Base-by-base conservation (phyloP, 1,139 yeast genomes). In the Nakaseomyces nivariensis region DNA sequence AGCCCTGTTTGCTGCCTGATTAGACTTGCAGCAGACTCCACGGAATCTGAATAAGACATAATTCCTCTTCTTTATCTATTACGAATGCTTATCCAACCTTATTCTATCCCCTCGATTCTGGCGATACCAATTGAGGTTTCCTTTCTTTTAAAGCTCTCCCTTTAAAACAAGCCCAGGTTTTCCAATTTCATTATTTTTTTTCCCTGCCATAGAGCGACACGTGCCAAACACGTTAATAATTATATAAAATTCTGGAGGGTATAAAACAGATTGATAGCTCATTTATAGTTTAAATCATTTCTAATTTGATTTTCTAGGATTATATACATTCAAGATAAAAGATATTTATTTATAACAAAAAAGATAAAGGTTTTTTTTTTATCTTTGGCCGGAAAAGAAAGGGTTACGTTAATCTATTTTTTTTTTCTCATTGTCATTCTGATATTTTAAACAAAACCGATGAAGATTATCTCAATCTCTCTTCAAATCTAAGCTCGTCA, bases 401-500 rank as follows among this genome's bases (percentile, higher is more conserved):
- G 36, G 2, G 36, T 33, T 33, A 33, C 36, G 4, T 3, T 9
- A 33, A 33, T 33, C 36, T 33, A 33, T 33, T 33, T 32, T 36
- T 11, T 32, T 43, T 33, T 33, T 33, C 10, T 33, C 3, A 8
- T 29, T 29, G 32, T 29, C 10, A 29, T 29, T 29, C 10, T 3
- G 2, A 29, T 8, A 29, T 29, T 29, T 29, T 29, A 29, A 29
- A 29, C 32, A 29, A 29, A 29, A 29, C 32, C 22, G 22, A 17
- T 17, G 1, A 17, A 17, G 31, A 29, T 11, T 59, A 62, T 43
- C 52, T 57, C 45, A 87, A 75, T 73, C 96, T 85, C 72, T 89
- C 97, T 72, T 90, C 97, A 59, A 90, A 85, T 75, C 95, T 83
- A 72, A 90, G 79, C 69, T 90, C 97, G 70, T 88, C 89, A 66